phyloP scores from a whole-genome alignment of 768 basidiomycete species.

The Auricularia cornea region DNA sequence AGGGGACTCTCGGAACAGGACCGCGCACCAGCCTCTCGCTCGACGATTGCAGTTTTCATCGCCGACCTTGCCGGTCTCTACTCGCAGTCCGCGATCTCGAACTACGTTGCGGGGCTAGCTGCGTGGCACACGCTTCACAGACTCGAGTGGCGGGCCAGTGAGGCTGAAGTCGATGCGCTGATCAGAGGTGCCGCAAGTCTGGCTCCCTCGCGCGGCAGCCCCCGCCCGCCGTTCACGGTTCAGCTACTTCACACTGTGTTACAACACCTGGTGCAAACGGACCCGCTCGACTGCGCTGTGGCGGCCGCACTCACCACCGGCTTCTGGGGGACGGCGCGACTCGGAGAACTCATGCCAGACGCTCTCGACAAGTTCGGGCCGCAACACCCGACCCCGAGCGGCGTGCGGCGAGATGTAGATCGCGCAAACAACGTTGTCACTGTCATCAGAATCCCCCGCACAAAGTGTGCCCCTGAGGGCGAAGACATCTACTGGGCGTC shows the following conservation, averaged over 20 bases:
- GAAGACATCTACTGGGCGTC: slow-evolving; percentile 27
- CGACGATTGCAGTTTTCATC: slow-evolving; percentile 19
- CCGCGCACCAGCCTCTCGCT: slow-evolving; percentile 19
- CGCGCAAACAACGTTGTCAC: slow-evolving; percentile 7
- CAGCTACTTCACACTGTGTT: slow-evolving; percentile 15
- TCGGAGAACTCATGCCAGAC: slow-evolving; percentile 26
- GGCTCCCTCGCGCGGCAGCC: slow-evolving; percentile 22
- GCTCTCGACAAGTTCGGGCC: background rate
- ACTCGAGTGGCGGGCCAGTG: slow-evolving; percentile 21
- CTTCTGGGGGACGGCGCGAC: slow-evolving; percentile 27
- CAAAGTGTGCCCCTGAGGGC: slow-evolving; percentile 18
- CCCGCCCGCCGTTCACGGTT: slow-evolving; percentile 24
- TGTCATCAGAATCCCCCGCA: slow-evolving; percentile 21
- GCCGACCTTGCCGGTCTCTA: slow-evolving; percentile 20
- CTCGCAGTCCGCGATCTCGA: slow-evolving; percentile 24
- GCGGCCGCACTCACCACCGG: slow-evolving; percentile 31
- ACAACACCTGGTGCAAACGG: slow-evolving; percentile 16
- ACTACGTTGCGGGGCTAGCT: slow-evolving; percentile 30
- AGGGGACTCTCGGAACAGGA: slow-evolving; percentile 22
- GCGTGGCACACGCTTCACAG: slow-evolving; percentile 44
- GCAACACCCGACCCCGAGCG: background rate
- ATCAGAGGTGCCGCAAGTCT: slow-evolving; percentile 23
- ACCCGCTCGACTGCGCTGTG: slow-evolving; percentile 27
- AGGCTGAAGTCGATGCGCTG: slow-evolving; percentile 17
- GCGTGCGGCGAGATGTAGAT: background rate